Evolutionary conservation across 805 yeast species (phyloP), one percentile per base, ranked within the genome.

Genomic region (Candida dendrica): DNA sequence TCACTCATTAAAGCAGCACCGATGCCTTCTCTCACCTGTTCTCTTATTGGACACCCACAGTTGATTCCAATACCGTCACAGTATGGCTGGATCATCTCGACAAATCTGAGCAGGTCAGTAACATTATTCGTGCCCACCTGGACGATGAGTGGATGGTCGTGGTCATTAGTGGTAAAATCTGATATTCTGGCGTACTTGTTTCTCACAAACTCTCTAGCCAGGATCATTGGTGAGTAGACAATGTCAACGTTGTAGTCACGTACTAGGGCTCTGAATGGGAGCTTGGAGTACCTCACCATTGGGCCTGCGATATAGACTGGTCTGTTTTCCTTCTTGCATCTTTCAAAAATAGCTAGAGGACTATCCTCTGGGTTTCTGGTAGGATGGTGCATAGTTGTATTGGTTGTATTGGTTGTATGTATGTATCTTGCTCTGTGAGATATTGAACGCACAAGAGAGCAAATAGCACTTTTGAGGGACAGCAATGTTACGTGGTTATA

Each of bases 41-140:
- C 98, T 47, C 82, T 84, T 40, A 93, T 89, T 1, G 98, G 98
- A 64, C 98, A 93, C 0, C 98, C 98, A 63, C 98, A 93, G 67
- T 93, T 93, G 44, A 93, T 71, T 0, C 98, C 97, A 34, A 93
- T 79, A 0, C 95, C 98, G 63, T 91, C 97, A 37, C 86, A 90
- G 56, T 78, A 87, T 0, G 96, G 96, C 44, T 76, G 76, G n/a
- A 90, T 78, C 89, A 93, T 80, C 41, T 84, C 88, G 4, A 87
- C 88, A 56, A 91, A 88, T 45, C 91, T 72, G 19, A 85, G 59
- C 40, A 93, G 65, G 61, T 93, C 98, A 10, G 79, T 75, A 3
- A 81, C 84, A 58, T 88, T 90, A 54, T 86, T 86, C 11, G 84
- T 82, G 4, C 98, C 98, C 15, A 91, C 85, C 65, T 93, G 98